Percentiles rank a stretch among this genome's conserved stretches.
Evolutionary conservation across 495 filamentous ascomycete genomes (phyloP).

Genomic region (Penicillium argentinense): DNA sequence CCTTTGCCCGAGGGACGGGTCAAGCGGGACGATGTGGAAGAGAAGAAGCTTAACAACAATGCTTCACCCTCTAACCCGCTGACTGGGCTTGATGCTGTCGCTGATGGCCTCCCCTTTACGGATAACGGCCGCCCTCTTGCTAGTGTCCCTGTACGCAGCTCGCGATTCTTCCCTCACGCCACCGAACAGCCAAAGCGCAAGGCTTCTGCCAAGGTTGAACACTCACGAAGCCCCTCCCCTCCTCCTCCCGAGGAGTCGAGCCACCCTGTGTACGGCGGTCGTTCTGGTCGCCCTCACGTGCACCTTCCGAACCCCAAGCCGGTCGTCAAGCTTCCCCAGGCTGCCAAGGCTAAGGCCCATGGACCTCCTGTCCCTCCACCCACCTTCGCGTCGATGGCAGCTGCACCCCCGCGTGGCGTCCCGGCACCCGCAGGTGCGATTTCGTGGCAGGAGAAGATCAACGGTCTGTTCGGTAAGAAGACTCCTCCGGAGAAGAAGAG

Average conservation of each 20-base stretch:
- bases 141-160: slow-evolving; percentile 50
- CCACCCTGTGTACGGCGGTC: slow-evolving; percentile 71
- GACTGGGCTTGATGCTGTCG: slow-evolving; percentile 36
- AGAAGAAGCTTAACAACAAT: slow-evolving; percentile 23
- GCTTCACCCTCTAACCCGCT: slow-evolving; percentile 32
- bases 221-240: slow-evolving; percentile 54
- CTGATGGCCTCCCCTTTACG: slow-evolving; percentile 37
- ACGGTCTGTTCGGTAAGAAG: slow-evolving; percentile 67
- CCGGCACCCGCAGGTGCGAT: slow-evolving; percentile 28
- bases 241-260: slow-evolving; percentile 70
- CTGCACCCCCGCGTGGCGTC: slow-evolving; percentile 35
- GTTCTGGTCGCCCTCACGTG: slow-evolving; percentile 63
- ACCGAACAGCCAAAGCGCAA: slow-evolving; percentile 40
- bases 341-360: slow-evolving; percentile 46
- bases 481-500: slow-evolving; percentile 51
- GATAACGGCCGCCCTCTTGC: slow-evolving; percentile 38
- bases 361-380: slow-evolving; percentile 45
- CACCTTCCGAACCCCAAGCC: slow-evolving; percentile 66
- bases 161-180: slow-evolving; percentile 69
- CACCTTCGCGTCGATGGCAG: slow-evolving; percentile 57
- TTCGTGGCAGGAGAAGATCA: slow-evolving; percentile 74
- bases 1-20: too few relatives aligned
- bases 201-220: slow-evolving; percentile 28
- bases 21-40: not conserved
- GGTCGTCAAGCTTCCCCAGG: slow-evolving; percentile 71